Evolutionary conservation across 108 stramenopile genomes (phyloP), one percentile per base, ranked within the genome.

Genomic region (Stephanodiscus minutulus): DNA sequence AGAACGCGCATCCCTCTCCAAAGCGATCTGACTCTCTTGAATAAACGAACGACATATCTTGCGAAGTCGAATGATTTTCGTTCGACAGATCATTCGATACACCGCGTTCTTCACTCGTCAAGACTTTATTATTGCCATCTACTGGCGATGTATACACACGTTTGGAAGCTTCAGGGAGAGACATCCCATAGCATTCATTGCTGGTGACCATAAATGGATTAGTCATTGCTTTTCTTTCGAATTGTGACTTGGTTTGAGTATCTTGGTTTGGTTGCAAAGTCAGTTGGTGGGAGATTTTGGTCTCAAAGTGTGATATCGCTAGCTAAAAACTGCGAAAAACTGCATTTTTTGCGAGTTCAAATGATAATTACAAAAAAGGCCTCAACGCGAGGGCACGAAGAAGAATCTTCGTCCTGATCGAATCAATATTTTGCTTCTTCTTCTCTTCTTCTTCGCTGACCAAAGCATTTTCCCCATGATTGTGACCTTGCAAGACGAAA

Each of bases 181-280:
- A 64, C 50, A 81, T 67, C 15, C 83, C 83, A 28, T 81, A 81
- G 65, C 72, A 68, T 62, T 80, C 72, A 58, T 84, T 84, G 79
- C 76, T 80, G 47, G 83, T 84, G 28, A 76, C 76, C 83, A 84
- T 80, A 66, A 84, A 84, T 13, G 83, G 83, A 61, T 84, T 84
- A 6, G 61, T 24, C 24, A 56, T 64, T 3, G 33, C 12, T 46
- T 22, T 64, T 43, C 11, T 50, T 8, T 17, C 49, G 36, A 18
- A 17, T 56, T 17, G 20, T n/a, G n/a, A n/a, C n/a, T n/a, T n/a
- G n/a, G n/a, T n/a, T n/a, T n/a, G n/a, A n/a, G n/a, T n/a, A n/a
- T n/a, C n/a, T n/a, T n/a, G n/a, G n/a, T n/a, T n/a, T n/a, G n/a
- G n/a, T 62, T 21, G 31, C 36, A 62, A 24, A 27, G 24, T 54